Conservation (phyloP, 2,329 filamentous ascomycete species). For the Xylariomycetidae sp. region DNA sequence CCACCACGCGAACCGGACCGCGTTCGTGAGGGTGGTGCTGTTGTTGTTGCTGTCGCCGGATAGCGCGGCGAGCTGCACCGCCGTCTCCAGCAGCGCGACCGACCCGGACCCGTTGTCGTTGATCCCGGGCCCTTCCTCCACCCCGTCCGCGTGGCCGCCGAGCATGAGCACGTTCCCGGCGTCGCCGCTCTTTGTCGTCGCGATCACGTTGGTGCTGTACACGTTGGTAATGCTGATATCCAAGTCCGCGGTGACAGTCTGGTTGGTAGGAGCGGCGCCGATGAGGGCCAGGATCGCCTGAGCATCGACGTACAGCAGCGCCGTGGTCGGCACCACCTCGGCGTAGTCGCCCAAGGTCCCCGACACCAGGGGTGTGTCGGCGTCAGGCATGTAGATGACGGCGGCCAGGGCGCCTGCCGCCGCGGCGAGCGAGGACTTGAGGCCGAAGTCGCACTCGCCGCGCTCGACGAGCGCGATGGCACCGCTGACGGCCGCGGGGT, state of each 20-base stretch:
- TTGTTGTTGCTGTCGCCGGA: too few species aligned
- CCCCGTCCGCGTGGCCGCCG: conserved; percentile 44
- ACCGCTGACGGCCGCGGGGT: too few species aligned
- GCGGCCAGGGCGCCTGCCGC: not conserved
- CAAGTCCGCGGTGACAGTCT: too few species aligned
- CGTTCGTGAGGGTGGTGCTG: conserved; percentile 42
- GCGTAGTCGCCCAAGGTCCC: not conserved
- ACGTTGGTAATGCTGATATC: conserved; percentile 11
- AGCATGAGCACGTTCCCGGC: conserved; percentile 43
- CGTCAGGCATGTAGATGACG: not conserved
- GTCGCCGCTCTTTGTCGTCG: conserved; percentile 45
- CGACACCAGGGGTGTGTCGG: not conserved
- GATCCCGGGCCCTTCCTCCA: conserved; percentile 50
- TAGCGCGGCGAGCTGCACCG: conserved; percentile 36
- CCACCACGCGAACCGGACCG: conserved; percentile 48
- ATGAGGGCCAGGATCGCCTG: not conserved
- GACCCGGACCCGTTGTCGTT: conserved; percentile 60
- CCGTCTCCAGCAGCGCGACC: conserved; percentile 41
- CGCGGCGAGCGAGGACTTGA: not conserved
- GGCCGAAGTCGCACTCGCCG: not conserved
- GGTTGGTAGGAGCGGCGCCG: too few species aligned
- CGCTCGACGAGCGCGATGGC: not conserved
- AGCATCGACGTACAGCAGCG: not conserved
- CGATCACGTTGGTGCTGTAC: conserved; percentile 42
- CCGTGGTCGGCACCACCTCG: not conserved